Evolutionary conservation across 306 rosid species (phyloP).

Genomic region (Cucumis melo): DNA sequence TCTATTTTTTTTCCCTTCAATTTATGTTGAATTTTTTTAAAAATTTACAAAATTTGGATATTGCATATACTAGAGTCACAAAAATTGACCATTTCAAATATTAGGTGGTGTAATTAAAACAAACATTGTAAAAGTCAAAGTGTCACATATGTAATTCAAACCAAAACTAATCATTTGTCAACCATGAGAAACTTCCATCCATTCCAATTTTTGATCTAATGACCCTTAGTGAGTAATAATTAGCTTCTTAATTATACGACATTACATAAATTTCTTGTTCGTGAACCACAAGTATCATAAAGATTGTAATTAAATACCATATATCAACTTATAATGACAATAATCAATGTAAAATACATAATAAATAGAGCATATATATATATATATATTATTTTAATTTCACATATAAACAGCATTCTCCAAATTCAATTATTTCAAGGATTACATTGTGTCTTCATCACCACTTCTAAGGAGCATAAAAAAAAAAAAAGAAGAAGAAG

Average conservation of each 20-base stretch:
- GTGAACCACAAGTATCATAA: background rate
- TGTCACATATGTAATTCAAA: too few relatives aligned
- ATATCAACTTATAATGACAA: background rate
- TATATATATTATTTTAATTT: background rate
- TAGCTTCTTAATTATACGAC: background rate
- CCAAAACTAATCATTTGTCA: background rate
- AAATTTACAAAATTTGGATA: too few relatives aligned
- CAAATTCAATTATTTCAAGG: constrained; percentile 8
- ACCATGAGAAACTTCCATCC: background rate
- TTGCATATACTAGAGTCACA: too few relatives aligned
- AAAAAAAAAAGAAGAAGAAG: too few relatives aligned
- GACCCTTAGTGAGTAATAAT: background rate
- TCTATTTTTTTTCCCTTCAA: background rate
- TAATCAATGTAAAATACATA: background rate
- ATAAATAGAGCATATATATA: background rate
- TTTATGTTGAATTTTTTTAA: too few relatives aligned
- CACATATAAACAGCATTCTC: constrained; percentile 4
- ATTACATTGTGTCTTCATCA: constrained; percentile 31
- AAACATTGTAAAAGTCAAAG: background rate
- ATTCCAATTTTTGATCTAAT: background rate
- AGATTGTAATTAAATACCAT: background rate
- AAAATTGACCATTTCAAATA: too few relatives aligned
- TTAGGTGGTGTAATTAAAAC: background rate
- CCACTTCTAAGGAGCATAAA: constrained; percentile 8
- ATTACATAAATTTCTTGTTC: background rate